phyloP scores from a whole-genome alignment of 257 asterid species.

The Rhazya stricta region DNA sequence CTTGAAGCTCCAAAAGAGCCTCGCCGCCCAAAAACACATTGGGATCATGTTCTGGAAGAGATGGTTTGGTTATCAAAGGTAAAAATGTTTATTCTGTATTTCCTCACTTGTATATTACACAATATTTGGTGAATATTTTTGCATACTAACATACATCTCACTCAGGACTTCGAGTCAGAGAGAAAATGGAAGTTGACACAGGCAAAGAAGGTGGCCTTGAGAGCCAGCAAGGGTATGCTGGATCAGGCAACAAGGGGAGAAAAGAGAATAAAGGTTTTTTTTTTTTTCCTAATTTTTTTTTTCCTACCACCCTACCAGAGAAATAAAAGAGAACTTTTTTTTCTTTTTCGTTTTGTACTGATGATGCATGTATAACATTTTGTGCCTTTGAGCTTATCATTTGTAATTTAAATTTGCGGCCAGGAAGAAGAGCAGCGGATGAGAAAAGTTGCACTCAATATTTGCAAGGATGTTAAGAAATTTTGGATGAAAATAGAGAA shows the following conservation, averaged over 20 bases:
- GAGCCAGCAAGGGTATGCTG: conserved; percentile 93
- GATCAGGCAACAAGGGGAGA: conserved; percentile 98
- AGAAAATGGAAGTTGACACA: conserved; percentile 97
- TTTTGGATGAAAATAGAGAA: conserved; percentile 97
- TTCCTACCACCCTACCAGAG: neutral
- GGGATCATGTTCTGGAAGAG: conserved; percentile 99
- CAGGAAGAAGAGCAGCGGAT: conserved; percentile 95
- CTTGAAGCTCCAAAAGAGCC: conserved; percentile 97
- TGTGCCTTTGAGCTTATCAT: conserved; percentile 8
- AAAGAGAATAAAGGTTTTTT: conserved; percentile 74
- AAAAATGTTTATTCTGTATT: conserved; percentile 16
- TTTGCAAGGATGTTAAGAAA: conserved; percentile 91
- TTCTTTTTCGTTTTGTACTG: neutral
- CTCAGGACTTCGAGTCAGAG: conserved; percentile 96
- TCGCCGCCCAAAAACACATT: conserved; percentile 83
- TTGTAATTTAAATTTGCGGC: conserved; percentile 18
- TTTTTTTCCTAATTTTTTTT: conserved; percentile 9
- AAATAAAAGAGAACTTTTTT: neutral
- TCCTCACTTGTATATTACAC: neutral
- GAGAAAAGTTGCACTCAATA: conserved; percentile 78
- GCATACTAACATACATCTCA: conserved; percentile 21
- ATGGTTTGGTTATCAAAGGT: conserved; percentile 99
- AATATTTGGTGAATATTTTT: neutral
- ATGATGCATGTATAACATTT: neutral
- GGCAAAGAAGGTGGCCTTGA: conserved; percentile 91